Conservation (phyloP, 441 rosid genomes). For the Brassica hybrid region DNA sequence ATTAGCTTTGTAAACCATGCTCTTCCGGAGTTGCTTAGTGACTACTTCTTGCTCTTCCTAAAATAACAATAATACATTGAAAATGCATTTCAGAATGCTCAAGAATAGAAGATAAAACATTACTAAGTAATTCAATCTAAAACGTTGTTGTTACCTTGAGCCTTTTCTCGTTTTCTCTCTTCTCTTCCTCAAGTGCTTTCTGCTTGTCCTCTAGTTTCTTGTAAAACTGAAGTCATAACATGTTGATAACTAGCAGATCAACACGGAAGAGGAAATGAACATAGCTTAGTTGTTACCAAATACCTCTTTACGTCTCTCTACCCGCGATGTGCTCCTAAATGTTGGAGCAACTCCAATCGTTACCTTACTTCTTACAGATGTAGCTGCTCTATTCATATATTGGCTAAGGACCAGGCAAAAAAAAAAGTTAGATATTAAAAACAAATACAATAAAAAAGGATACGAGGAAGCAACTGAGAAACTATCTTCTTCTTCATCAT, state of each 20-base stretch:
- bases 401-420: slow-evolving; percentile 56
- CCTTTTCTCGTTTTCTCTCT: slow-evolving; percentile 72
- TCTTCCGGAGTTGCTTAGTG: slow-evolving; percentile 83
- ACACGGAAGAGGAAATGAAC: neutral
- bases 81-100: neutral
- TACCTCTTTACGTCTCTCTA: slow-evolving; percentile 90
- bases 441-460: slow-evolving; percentile 49
- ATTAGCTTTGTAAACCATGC: slow-evolving; percentile 85
- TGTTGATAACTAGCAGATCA: slow-evolving; percentile 15
- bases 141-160: slow-evolving; percentile 54
- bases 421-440: neutral
- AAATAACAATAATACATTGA: neutral
- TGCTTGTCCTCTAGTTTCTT: slow-evolving; percentile 83
- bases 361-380: slow-evolving; percentile 68
- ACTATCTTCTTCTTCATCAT: slow-evolving; percentile 86
- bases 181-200: slow-evolving; percentile 80
- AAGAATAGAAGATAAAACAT: neutral
- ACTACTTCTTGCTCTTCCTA: slow-evolving; percentile 97
- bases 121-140: neutral
- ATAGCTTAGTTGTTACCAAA: neutral
- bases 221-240: slow-evolving; percentile 61
- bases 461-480: slow-evolving; percentile 93
- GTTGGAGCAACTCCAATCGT: slow-evolving; percentile 88
- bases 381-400: slow-evolving; percentile 56
- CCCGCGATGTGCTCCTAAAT: slow-evolving; percentile 71